Evolutionary conservation across 2,329 filamentous ascomycete species (phyloP).

Genomic region (Fusarium sp.): DNA sequence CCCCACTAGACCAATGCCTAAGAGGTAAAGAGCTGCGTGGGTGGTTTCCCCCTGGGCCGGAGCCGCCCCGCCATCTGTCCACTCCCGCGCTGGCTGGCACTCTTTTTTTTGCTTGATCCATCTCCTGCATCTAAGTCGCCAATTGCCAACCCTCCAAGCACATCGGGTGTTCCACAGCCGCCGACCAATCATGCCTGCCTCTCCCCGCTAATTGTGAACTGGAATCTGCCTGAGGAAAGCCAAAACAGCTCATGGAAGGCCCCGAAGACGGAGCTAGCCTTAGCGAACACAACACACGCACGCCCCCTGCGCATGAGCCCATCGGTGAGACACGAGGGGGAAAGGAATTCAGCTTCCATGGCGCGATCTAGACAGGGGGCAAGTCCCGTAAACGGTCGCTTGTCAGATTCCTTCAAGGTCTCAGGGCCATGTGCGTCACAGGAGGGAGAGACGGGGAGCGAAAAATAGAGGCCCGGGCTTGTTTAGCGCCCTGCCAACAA

Average conservation of each 20-base stretch:
- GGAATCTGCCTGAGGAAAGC: neutral
- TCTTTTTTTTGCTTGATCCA: neutral
- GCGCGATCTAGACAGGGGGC: constrained; percentile 28
- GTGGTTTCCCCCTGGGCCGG: constrained; percentile 22
- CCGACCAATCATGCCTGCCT: constrained; percentile 24
- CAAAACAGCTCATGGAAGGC: constrained; percentile 31
- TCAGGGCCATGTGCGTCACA: neutral
- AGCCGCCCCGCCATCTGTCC: constrained; percentile 43
- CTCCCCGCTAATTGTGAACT: constrained; percentile 5
- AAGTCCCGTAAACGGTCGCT: constrained; percentile 26
- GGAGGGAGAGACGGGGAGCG: too few species aligned
- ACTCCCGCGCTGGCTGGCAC: constrained; percentile 3
- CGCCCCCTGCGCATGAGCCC: constrained; percentile 13
- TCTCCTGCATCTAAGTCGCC: constrained; percentile 30
- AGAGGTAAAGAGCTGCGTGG: constrained; percentile 12
- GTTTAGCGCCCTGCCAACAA: neutral
- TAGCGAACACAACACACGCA: constrained; percentile 4
- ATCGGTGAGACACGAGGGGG: constrained; percentile 18
- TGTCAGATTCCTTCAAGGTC: neutral
- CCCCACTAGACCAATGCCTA: constrained; percentile 16
- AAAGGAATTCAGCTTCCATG: constrained; percentile 27
- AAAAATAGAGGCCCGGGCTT: constrained; percentile 4
- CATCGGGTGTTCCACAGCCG: constrained; percentile 9
- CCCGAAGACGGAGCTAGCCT: constrained; percentile 28
- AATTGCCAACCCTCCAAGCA: constrained; percentile 23